phyloP scores from a whole-genome alignment of 768 basidiomycete genomes.

The Suillus variegatus region DNA sequence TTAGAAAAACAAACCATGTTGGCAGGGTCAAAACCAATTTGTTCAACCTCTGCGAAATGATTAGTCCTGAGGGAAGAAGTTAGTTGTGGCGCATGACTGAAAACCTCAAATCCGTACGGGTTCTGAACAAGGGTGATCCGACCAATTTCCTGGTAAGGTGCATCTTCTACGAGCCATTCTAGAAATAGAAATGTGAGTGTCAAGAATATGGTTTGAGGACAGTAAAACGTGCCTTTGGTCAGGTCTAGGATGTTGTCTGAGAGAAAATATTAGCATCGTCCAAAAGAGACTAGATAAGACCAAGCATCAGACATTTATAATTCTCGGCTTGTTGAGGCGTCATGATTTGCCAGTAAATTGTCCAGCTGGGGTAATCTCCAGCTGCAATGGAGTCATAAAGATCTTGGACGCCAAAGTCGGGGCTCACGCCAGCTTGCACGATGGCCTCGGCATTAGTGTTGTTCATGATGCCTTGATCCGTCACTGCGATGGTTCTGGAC shows the following conservation, averaged over 20 bases:
- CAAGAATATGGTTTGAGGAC: neutral
- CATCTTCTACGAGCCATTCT: conserved; percentile 39
- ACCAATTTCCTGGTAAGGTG: conserved; percentile 37
- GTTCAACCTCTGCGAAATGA: conserved; percentile 41
- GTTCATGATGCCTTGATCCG: conserved; percentile 42
- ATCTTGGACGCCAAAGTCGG: conserved; percentile 58
- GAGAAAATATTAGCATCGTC: neutral
- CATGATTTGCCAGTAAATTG: conserved; percentile 57
- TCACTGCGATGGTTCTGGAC: conserved; percentile 15
- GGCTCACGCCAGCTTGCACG: conserved; percentile 40
- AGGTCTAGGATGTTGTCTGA: conserved; percentile 53
- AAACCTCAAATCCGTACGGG: conserved; percentile 32
- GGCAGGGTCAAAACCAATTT: conserved; percentile 50
- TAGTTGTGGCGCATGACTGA: conserved; percentile 6
- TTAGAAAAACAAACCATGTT: conserved; percentile 38
- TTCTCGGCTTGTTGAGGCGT: conserved; percentile 52
- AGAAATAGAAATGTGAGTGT: conserved; percentile 6
- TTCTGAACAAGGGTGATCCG: conserved; percentile 41
- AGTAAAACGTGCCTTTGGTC: conserved; percentile 38
- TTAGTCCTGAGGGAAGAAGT: conserved; percentile 16
- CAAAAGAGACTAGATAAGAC: neutral
- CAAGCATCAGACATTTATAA: conserved; percentile 34
- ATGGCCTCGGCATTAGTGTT: conserved; percentile 38
- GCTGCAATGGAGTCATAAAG: conserved; percentile 56
- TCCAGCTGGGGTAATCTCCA: conserved; percentile 56